A percentile compares a stretch with the other conserved stretches of the same genome.
Conservation (phyloP, 2,329 filamentous ascomycete species). For the Fonsecaea erecta region DNA sequence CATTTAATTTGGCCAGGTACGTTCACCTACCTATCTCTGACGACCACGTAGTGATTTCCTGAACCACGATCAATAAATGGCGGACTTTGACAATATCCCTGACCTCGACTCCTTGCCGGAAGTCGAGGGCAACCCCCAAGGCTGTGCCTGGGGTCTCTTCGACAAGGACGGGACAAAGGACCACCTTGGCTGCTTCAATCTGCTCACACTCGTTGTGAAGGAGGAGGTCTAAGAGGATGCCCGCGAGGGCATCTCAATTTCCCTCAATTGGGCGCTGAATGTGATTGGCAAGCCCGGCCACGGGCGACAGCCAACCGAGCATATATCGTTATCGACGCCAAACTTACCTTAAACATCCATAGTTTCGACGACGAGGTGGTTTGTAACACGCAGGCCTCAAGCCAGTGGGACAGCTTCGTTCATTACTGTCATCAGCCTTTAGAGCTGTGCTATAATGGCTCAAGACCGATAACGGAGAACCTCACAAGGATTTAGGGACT, state of each 20-base stretch:
- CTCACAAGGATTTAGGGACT: too few species aligned
- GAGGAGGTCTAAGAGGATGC: constrained; percentile 46
- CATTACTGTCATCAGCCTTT: too few species aligned
- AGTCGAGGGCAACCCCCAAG: neutral
- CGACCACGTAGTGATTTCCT: too few species aligned
- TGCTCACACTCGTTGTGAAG: constrained; percentile 53
- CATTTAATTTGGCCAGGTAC: too few species aligned
- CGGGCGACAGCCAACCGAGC: constrained; percentile 32
- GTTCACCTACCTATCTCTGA: too few species aligned
- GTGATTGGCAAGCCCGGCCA: constrained; percentile 41
- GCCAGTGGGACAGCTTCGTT: too few species aligned
- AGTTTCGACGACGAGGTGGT: constrained; percentile 13
- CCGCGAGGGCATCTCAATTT: constrained; percentile 44
- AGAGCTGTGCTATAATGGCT: too few species aligned
- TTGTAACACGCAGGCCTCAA: too few species aligned
- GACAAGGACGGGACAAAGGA: constrained; percentile 50
- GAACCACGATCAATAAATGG: too few species aligned
- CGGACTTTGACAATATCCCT: neutral
- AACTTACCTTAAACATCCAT: neutral
- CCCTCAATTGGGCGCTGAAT: constrained; percentile 45
- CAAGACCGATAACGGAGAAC: too few species aligned
- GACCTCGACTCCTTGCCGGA: neutral
- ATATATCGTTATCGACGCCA: neutral
- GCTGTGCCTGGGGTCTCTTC: constrained; percentile 57
- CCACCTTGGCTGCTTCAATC: constrained; percentile 59